Evolutionary conservation across 768 basidiomycete genomes (phyloP), one percentile per base, ranked within the genome.

Genomic region (Amanita exitialis): DNA sequence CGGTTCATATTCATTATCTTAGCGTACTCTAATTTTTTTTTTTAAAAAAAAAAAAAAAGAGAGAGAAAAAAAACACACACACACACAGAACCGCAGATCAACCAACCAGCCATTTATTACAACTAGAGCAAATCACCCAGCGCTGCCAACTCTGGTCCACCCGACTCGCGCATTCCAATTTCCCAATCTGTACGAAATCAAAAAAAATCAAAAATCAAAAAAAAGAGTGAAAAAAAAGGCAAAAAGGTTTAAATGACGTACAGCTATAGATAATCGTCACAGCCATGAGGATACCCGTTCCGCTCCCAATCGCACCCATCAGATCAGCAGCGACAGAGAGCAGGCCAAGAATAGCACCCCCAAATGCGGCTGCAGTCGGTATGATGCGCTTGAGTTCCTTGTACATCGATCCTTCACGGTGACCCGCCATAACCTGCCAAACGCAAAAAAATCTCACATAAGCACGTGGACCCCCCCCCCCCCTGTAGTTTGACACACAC

Each of bases 321-420:
- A 99, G 68, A 63, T 99, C 95, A 3, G 96, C 94, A 9, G 82
- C 76, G 49, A 99, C 94, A 7, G 86, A 89, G 27, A 97, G 72
- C 10, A 96, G 70, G 25, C 94, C 95, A 10, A 97, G 84, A 53
- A 93, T 90, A n/a, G 94, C 96, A 34, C 95, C 95, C 39, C 96
- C 95, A 56, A 97, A 90, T 0, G 94, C 91, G 20, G 95, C 96
- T 10, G 96, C 95, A 18, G 94, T 97, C 1, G 96, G 96, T 56
- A 99, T 96, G 55, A 98, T 87, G 39, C 92, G 80, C 75, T 97
- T 99, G 54, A 99, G 80, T 64, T 98, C 96, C 73, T 97, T 99
- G 77, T 98, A 99, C 90, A 98, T 95, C 28, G 87, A 91, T 13
- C 88, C 92, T 65, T 99, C 96, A 58, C 93, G 86, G 66, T 97